Percentiles rank a stretch among this genome's conserved stretches.
These are phyloP conservation scores for Conticribra weissflogii DNA, from an alignment of 108 stramenopile species.

Conservation along the genomic window DNA sequence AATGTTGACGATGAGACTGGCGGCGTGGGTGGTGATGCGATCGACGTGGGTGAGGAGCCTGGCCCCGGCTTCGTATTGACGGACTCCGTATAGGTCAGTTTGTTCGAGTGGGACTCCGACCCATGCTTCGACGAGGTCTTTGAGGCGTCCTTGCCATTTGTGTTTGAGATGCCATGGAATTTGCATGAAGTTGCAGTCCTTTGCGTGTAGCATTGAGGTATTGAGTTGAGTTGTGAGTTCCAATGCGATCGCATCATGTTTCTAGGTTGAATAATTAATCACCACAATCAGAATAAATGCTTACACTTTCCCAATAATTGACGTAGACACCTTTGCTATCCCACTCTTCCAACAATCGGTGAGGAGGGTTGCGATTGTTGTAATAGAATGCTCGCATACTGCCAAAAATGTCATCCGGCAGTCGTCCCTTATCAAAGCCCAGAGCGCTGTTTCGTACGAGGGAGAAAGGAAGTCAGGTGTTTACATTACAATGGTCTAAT, in stretches of 20 bases:
- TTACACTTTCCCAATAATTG: conserved; percentile 85
- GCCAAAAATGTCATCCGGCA: conserved; percentile 75
- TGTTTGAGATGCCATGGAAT: conserved; percentile 77
- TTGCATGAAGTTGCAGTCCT: conserved; percentile 67
- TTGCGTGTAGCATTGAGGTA: too few species aligned
- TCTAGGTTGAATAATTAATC: not conserved
- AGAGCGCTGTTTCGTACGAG: too few species aligned
- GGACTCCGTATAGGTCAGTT: conserved; percentile 92
- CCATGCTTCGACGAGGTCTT: conserved; percentile 78
- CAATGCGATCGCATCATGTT: too few species aligned
- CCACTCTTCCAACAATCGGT: conserved; percentile 81
- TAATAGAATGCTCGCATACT: conserved; percentile 84
- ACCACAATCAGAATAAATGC: not conserved
- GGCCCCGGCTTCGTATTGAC: conserved; percentile 87
- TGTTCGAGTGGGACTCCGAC: conserved; percentile 83
- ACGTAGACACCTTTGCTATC: conserved; percentile 77
- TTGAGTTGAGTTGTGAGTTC: too few species aligned
- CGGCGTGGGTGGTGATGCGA: conserved; percentile 84
- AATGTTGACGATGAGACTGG: conserved; percentile 90
- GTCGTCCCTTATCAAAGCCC: conserved; percentile 68
- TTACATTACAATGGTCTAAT: too few species aligned
- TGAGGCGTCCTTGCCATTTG: conserved; percentile 72
- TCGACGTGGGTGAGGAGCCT: conserved; percentile 90
- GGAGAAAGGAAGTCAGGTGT: too few species aligned
- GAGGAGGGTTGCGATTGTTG: conserved; percentile 67